phyloP scores from a whole-genome alignment of 2,329 filamentous ascomycete species.

The Sclerotinia glacialis region DNA sequence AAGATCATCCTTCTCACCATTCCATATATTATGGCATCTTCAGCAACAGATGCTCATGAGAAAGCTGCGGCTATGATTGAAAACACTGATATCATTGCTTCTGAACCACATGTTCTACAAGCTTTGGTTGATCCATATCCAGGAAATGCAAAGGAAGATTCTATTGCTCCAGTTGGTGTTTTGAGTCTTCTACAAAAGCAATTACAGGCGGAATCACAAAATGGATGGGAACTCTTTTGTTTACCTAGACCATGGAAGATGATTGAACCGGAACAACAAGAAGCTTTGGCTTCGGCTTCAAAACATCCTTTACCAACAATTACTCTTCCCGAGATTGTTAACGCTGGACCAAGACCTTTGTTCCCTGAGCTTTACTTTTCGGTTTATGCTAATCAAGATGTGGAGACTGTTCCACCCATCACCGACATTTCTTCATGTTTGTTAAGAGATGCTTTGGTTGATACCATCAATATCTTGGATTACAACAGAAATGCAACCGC shows the following conservation, averaged over 20 bases:
- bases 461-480: slow-evolving; percentile 91
- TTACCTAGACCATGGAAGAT: slow-evolving; percentile 67
- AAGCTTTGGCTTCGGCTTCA: slow-evolving; percentile 56
- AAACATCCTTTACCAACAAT: slow-evolving; percentile 80
- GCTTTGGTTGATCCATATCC: slow-evolving; percentile 82
- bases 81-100: slow-evolving; percentile 92
- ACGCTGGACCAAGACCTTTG: slow-evolving; percentile 69
- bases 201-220: slow-evolving; percentile 71
- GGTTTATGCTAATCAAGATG: slow-evolving; percentile 81
- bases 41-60: slow-evolving; percentile 65
- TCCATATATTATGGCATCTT: slow-evolving; percentile 79
- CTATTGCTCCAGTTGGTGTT: slow-evolving; percentile 64
- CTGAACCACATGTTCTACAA: slow-evolving; percentile 81
- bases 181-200: slow-evolving; percentile 83
- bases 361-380: slow-evolving; percentile 95
- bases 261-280: slow-evolving; percentile 58
- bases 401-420: slow-evolving; percentile 81
- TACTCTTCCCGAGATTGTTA: slow-evolving; percentile 70
- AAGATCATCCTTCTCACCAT: slow-evolving; percentile 96
- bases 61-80: slow-evolving; percentile 79
- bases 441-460: slow-evolving; percentile 79
- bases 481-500: slow-evolving; percentile 88
- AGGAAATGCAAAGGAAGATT: slow-evolving; percentile 59
- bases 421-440: slow-evolving; percentile 76
- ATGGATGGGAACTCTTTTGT: slow-evolving; percentile 71